These are phyloP conservation scores for Cercophora sp. DNA, from an alignment of 495 filamentous ascomycete species.

Conservation along the genomic window DNA sequence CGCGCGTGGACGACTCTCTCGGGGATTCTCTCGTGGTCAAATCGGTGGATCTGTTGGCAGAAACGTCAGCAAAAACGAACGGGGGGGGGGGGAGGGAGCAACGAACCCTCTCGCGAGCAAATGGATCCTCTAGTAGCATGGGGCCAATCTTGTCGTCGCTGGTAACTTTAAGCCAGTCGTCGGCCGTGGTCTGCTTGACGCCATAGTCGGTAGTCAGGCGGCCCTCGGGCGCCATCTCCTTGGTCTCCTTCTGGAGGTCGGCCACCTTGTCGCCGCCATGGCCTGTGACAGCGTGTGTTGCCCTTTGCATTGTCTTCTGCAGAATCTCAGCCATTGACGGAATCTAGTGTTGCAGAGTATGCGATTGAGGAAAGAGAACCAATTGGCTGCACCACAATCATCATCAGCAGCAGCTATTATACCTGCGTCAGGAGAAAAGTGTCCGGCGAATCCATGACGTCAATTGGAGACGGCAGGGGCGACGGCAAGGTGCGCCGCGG, in stretches of 20 bases:
- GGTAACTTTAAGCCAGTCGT: slow-evolving; percentile 72
- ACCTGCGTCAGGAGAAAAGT: too few relatives aligned
- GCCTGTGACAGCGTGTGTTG: slow-evolving; percentile 30
- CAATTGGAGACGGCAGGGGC: too few relatives aligned
- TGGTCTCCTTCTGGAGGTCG: slow-evolving; percentile 37
- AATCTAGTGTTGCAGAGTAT: too few relatives aligned
- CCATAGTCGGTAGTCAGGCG: slow-evolving; percentile 74
- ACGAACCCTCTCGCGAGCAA: slow-evolving; percentile 70
- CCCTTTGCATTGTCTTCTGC: slow-evolving; percentile 23
- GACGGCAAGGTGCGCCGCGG: too few relatives aligned
- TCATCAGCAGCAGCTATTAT: too few relatives aligned
- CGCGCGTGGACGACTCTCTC: slow-evolving; percentile 89
- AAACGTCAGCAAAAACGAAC: neutral
- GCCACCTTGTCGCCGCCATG: slow-evolving; percentile 33
- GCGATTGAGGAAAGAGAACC: too few relatives aligned
- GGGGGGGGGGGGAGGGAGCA: neutral
- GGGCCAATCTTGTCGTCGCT: slow-evolving; percentile 63
- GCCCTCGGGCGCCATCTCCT: slow-evolving; percentile 25
- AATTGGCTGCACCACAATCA: too few relatives aligned
- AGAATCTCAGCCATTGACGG: slow-evolving; percentile 22
- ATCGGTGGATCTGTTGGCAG: slow-evolving; percentile 60
- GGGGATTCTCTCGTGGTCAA: slow-evolving; percentile 85
- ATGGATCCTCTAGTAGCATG: slow-evolving; percentile 74
- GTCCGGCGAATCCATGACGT: too few relatives aligned
- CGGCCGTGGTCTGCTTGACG: slow-evolving; percentile 65